These are phyloP conservation scores for Phlebiopsis flavidoalba DNA, from an alignment of 768 basidiomycete genomes.

Conservation along the genomic window DNA sequence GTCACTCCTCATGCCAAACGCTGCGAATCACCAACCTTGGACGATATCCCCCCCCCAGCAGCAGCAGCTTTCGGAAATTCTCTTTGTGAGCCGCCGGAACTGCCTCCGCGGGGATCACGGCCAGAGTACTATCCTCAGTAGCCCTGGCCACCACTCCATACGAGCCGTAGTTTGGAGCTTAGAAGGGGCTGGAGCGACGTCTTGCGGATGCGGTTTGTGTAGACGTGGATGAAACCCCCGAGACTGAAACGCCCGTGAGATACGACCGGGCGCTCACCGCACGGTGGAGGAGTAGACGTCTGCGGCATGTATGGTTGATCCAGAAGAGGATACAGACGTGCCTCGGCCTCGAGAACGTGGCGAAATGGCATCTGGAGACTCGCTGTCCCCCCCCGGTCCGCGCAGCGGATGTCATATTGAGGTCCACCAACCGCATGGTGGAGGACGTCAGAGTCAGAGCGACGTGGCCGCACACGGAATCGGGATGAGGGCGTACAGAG, in stretches of 20 bases:
- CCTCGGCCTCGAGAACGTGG: constrained; percentile 35
- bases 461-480: constrained; percentile 21
- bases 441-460: constrained; percentile 66
- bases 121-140: constrained; percentile 88
- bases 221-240: constrained; percentile 8
- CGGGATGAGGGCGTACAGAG: constrained; percentile 3
- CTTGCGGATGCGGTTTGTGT: constrained; percentile 1
- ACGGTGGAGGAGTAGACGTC: constrained; percentile 25
- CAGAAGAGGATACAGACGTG: constrained; percentile 58
- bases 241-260: constrained; percentile 10
- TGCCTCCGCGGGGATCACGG: constrained; percentile 98
- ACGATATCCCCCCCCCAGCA: too few relatives aligned
- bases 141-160: constrained; percentile 88
- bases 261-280: constrained; percentile 12
- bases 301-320: constrained; percentile 60
- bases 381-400: constrained; percentile 11
- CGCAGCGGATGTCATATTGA: not conserved
- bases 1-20: not conserved
- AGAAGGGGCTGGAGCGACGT: constrained; percentile 5
- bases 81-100: constrained; percentile 91
- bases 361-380: constrained; percentile 11
- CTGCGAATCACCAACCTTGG: constrained; percentile 51
- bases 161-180: constrained; percentile 33
- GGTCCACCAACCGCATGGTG: constrained; percentile 45
- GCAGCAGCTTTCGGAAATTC: constrained; percentile 96